Evolutionary conservation across 306 rosid species (phyloP).

Genomic region (Prunus salicina): DNA sequence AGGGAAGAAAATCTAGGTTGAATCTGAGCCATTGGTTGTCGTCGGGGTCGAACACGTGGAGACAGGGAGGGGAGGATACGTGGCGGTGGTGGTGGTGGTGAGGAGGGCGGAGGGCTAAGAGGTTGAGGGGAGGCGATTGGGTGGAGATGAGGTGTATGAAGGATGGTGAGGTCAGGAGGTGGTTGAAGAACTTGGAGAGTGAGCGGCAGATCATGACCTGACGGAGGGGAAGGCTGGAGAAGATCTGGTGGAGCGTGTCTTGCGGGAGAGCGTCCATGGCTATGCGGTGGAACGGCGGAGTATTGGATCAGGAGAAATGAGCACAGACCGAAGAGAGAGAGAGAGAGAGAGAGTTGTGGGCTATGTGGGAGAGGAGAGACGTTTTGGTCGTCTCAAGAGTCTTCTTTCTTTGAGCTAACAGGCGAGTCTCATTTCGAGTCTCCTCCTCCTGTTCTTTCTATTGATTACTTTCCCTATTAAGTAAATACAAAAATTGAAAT

Average conservation of each 20-base stretch:
- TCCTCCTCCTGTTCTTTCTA: too few species aligned
- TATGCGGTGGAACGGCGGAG: neutral
- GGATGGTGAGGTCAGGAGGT: conserved; percentile 54
- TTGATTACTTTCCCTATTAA: too few species aligned
- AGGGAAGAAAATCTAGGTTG: conserved; percentile 74
- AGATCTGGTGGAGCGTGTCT: conserved; percentile 76
- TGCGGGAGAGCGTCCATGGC: conserved; percentile 54
- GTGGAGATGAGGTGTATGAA: conserved; percentile 58
- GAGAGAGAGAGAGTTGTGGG: too few species aligned
- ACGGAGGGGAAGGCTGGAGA: conserved; percentile 75
- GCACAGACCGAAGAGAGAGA: neutral
- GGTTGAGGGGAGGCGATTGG: conserved; percentile 47
- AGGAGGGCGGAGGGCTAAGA: conserved; percentile 73
- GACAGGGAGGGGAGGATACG: conserved; percentile 27
- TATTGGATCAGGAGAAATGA: neutral
- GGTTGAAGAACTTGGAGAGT: conserved; percentile 62
- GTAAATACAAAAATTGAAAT: too few species aligned
- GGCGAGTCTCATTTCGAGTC: too few species aligned
- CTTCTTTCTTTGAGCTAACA: too few species aligned
- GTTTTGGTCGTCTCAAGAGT: too few species aligned
- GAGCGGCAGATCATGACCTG: conserved; percentile 72
- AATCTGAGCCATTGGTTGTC: conserved; percentile 54
- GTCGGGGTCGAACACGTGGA: conserved; percentile 67
- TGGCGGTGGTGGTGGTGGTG: conserved; percentile 30
- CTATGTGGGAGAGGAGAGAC: too few species aligned